Conservation (phyloP, 768 basidiomycete species). For the Trametes maxima region DNA sequence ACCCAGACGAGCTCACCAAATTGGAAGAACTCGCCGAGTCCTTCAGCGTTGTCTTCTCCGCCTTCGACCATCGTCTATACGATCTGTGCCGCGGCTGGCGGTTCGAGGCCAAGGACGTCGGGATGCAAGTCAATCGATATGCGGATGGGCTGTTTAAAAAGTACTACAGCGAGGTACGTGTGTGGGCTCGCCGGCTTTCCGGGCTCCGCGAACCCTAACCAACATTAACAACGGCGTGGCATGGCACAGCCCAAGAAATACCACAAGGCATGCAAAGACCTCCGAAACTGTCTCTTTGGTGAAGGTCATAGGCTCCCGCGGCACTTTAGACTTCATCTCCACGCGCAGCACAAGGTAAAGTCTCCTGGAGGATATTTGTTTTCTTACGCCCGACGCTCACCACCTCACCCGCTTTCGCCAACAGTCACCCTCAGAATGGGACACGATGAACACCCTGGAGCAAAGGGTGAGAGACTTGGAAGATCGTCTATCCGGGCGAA, state of each 20-base stretch:
- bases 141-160: slow-evolving; percentile 17
- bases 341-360: neutral
- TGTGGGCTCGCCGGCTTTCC: too few relatives aligned
- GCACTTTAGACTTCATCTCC: neutral
- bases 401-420: too few relatives aligned
- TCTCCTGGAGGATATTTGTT: too few relatives aligned
- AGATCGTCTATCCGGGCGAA: too few relatives aligned
- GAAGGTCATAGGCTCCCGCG: neutral
- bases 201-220: too few relatives aligned
- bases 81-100: slow-evolving; percentile 13
- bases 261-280: neutral
- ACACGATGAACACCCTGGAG: too few relatives aligned
- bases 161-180: neutral
- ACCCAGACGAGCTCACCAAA: neutral
- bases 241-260: neutral
- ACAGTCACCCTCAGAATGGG: too few relatives aligned
- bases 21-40: slow-evolving; percentile 13
- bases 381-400: too few relatives aligned
- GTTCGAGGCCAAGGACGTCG: slow-evolving; percentile 9
- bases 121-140: slow-evolving; percentile 12
- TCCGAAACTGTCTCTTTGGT: slow-evolving; percentile 4
- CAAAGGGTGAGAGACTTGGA: too few relatives aligned
- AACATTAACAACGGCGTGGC: too few relatives aligned
- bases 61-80: slow-evolving; percentile 10
- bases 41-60: slow-evolving; percentile 10